Evolutionary conservation across 768 basidiomycete species (phyloP).

Genomic region (Leccinum barrowsii): DNA sequence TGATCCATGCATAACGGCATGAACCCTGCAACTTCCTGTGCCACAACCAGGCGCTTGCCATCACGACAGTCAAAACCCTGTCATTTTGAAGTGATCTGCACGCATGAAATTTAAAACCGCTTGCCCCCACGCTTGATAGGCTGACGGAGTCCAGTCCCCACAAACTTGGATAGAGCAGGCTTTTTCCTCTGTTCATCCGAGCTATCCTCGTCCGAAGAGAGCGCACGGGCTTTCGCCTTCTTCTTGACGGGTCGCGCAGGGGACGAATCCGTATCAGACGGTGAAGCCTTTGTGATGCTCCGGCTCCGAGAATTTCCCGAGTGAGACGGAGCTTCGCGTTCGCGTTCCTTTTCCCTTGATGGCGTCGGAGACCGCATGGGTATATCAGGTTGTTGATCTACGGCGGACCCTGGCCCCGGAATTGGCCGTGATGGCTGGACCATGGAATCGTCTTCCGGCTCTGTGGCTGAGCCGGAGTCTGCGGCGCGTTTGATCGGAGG

Average conservation of each 20-base stretch:
- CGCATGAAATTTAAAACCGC: slow-evolving; percentile 51
- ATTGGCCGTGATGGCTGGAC: slow-evolving; percentile 1
- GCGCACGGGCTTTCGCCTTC: slow-evolving; percentile 35
- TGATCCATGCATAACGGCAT: slow-evolving; percentile 1
- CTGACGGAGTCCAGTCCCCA: slow-evolving; percentile 53
- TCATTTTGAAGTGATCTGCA: background rate
- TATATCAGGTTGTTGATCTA: slow-evolving; percentile 12
- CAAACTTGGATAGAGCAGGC: slow-evolving; percentile 40
- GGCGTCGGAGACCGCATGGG: slow-evolving; percentile 22
- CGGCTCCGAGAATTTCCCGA: slow-evolving; percentile 20
- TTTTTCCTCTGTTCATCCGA: slow-evolving; percentile 48
- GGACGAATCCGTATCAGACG: slow-evolving; percentile 50
- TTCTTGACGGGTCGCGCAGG: slow-evolving; percentile 55
- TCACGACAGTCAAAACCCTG: background rate
- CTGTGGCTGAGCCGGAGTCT: slow-evolving; percentile 28
- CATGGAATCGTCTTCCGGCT: slow-evolving; percentile 23
- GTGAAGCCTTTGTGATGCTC: slow-evolving; percentile 22
- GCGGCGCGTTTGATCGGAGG: slow-evolving; percentile 13
- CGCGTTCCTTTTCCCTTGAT: slow-evolving; percentile 8
- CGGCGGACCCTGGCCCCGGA: background rate
- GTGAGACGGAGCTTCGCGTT: background rate
- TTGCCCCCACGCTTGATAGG: slow-evolving; percentile 75
- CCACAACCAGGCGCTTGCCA: background rate
- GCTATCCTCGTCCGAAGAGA: slow-evolving; percentile 56
- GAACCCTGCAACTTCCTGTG: slow-evolving; percentile 10